Percentiles rank a stretch among this genome's conserved stretches.
Conservation (phyloP, 371 early-diverging fungal genomes). For the Mucor velutinosus region DNA sequence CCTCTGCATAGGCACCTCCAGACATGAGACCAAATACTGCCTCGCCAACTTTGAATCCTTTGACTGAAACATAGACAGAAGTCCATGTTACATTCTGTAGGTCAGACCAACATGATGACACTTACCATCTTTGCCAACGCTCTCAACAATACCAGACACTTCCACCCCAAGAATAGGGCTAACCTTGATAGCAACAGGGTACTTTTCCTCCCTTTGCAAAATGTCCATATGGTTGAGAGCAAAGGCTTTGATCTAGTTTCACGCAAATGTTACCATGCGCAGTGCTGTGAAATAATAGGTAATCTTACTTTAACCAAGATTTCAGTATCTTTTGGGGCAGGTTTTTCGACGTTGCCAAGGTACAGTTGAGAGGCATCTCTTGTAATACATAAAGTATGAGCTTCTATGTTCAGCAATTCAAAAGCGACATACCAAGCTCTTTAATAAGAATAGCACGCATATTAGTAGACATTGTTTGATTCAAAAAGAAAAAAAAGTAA, state of each 20-base stretch:
- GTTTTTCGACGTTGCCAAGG: constrained; percentile 55
- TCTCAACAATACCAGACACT: constrained; percentile 68
- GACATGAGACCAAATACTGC: constrained; percentile 71
- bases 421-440: too few relatives aligned
- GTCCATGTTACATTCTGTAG: not conserved
- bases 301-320: constrained; percentile 65
- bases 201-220: constrained; percentile 71
- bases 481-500: too few relatives aligned
- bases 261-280: too few relatives aligned
- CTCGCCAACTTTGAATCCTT: constrained; percentile 61
- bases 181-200: constrained; percentile 69
- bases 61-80: constrained; percentile 35
- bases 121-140: constrained; percentile 49
- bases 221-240: constrained; percentile 82
- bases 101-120: too few relatives aligned
- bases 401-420: too few relatives aligned
- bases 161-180: constrained; percentile 79
- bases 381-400: not conserved
- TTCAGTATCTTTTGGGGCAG: constrained; percentile 56
- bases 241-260: constrained; percentile 51
- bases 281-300: too few relatives aligned
- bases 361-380: constrained; percentile 63
- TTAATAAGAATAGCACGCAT: too few relatives aligned
- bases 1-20: constrained; percentile 77
- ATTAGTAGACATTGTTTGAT: too few relatives aligned